Percentiles rank a stretch among this genome's conserved stretches.
Conservation (phyloP, 768 basidiomycete species). For the Macrolepiota dolichaula region DNA sequence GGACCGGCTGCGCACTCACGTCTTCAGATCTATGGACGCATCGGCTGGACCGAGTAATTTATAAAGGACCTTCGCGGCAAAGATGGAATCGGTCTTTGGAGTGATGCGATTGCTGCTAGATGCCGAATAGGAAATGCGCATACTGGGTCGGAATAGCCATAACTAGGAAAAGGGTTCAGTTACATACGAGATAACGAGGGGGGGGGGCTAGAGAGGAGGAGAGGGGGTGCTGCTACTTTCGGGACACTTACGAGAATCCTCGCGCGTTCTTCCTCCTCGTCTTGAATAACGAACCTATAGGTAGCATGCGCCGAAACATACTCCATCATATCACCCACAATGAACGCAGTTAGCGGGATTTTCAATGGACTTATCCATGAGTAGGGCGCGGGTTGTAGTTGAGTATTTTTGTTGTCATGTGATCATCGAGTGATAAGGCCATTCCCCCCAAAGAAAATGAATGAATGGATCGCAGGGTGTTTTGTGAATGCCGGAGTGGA, state of each 20-base stretch:
- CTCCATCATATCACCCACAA: conserved; percentile 89
- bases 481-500: background rate
- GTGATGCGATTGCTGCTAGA: conserved; percentile 49
- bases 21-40: conserved; percentile 46
- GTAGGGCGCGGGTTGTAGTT: background rate
- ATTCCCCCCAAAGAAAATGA: background rate
- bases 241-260: conserved; percentile 71
- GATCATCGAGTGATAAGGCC: background rate
- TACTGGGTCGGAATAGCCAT: conserved; percentile 92
- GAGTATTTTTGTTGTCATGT: background rate
- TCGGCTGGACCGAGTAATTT: conserved; percentile 68
- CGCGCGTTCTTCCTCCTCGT: conserved; percentile 82
- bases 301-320: conserved; percentile 90
- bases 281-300: conserved; percentile 85
- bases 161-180: conserved; percentile 43
- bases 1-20: conserved; percentile 30
- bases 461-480: conserved; percentile 1
- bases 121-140: conserved; percentile 73
- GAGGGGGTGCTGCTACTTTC: too few species aligned
- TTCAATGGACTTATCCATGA: conserved; percentile 31
- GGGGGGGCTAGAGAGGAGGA: background rate
- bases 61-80: conserved; percentile 83
- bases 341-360: conserved; percentile 79
- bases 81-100: conserved; percentile 57
- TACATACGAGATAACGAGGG: background rate